These are phyloP conservation scores for Mycena metata DNA, from an alignment of 768 basidiomycete genomes.

Conservation along the genomic window DNA sequence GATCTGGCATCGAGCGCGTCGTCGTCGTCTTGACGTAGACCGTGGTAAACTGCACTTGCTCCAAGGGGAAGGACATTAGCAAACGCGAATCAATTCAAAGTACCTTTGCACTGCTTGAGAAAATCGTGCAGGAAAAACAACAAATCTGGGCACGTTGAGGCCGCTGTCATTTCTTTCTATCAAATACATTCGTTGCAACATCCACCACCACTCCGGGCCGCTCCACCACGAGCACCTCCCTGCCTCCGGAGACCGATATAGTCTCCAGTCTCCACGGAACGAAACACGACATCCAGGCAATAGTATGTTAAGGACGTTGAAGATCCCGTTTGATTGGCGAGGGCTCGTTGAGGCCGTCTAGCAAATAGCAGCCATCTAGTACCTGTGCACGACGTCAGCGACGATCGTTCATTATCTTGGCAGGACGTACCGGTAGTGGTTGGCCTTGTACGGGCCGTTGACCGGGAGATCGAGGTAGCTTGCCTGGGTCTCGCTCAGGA, in stretches of 20 bases:
- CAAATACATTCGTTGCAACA: neutral
- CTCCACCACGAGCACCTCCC: constrained; percentile 43
- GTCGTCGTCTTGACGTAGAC: constrained; percentile 3
- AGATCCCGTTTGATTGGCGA: constrained; percentile 73
- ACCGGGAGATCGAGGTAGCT: constrained; percentile 92
- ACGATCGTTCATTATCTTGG: neutral
- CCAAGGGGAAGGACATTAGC: too few species aligned
- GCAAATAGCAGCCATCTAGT: constrained; percentile 54
- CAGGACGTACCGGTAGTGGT: constrained; percentile 43
- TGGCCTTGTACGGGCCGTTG: constrained; percentile 76
- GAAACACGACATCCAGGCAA: constrained; percentile 57
- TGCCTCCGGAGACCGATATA: constrained; percentile 59
- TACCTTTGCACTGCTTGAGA: too few species aligned
- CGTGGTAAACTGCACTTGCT: too few species aligned
- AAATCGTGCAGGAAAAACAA: neutral
- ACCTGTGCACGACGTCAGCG: constrained; percentile 56
- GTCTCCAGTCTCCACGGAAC: constrained; percentile 62
- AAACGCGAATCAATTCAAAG: too few species aligned
- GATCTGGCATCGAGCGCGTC: neutral
- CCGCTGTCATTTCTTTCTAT: constrained; percentile 46
- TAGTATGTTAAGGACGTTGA: constrained; percentile 67
- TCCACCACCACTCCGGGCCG: constrained; percentile 22
- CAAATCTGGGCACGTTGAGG: constrained; percentile 68
- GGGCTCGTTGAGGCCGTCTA: constrained; percentile 87
- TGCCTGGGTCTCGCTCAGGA: constrained; percentile 79